Evolutionary conservation across 1,284 basidiomycete species (phyloP).

Genomic region (Papiliotrema terrestris): DNA sequence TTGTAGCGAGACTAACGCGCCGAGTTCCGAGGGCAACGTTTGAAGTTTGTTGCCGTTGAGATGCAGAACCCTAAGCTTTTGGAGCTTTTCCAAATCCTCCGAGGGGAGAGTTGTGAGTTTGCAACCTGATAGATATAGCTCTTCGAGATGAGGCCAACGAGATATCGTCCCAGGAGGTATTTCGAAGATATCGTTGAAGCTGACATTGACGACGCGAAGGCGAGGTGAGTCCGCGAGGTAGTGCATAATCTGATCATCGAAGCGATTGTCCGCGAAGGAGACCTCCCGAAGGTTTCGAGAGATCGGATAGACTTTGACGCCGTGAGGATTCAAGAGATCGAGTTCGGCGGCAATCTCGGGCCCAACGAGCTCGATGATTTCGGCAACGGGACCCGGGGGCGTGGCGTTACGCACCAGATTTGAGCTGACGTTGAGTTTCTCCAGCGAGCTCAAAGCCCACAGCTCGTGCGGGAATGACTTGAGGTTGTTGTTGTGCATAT

Average conservation of each 20-base stretch:
- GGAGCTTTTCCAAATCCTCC: constrained; percentile 73
- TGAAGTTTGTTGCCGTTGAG: constrained; percentile 93
- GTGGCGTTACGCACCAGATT: constrained; percentile 78
- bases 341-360: constrained; percentile 8
- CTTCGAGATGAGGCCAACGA: constrained; percentile 66
- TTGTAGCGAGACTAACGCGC: constrained; percentile 73
- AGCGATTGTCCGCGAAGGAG: constrained; percentile 83
- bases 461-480: constrained; percentile 69
- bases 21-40: constrained; percentile 86
- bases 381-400: constrained; percentile 54
- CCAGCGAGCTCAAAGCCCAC: constrained; percentile 79
- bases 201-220: constrained; percentile 81
- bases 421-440: constrained; percentile 79
- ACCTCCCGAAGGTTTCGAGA: constrained; percentile 38
- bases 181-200: constrained; percentile 94
- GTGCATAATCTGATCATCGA: constrained; percentile 77
- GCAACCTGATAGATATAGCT: constrained; percentile 92
- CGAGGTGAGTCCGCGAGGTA: constrained; percentile 70
- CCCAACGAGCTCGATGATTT: constrained; percentile 22
- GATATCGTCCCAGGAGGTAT: constrained; percentile 74
- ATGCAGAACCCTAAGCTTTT: constrained; percentile 69
- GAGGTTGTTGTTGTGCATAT: constrained; percentile 90
- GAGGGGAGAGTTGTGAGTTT: constrained; percentile 84
- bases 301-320: background rate
- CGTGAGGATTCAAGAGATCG: background rate